Evolutionary conservation across 768 basidiomycete species (phyloP), one percentile per base, ranked within the genome.

Genomic region (Leccinum boreale): DNA sequence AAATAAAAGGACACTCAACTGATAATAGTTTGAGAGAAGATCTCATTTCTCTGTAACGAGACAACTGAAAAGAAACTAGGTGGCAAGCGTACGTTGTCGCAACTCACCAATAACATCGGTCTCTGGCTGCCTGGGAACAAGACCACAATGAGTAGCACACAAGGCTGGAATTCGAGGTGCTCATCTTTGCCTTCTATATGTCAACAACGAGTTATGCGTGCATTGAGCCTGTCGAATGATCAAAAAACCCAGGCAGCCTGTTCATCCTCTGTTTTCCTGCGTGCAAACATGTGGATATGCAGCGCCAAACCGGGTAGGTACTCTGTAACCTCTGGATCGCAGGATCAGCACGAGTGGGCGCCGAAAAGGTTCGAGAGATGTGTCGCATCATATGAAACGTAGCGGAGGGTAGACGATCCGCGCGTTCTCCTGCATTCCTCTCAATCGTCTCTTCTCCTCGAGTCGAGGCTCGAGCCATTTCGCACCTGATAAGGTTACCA

Each of bases 381-480:
- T 9, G 0, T 5, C 10, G 4, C 10, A 19, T 26, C 26, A 26
- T 19, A 52, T 11, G 17, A 53, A 28, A 51, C 88, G 68, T 65
- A 94, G 92, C 50, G 86, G 89, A 45, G 92, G 92, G 67, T 94
- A 93, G 50, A 92, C 87, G 66, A 93, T 92, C 92, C 92, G 93
- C 1, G 89, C 90, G 0, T 90, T 91, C 73, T 94, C 92, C 85
- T 4, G 83, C 86, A 46, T 67, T 68, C 49, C 68, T 68, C 10
- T 88, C 76, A 56, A 83, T 71, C 17, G 58, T 67, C 39, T 82
- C 82, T 65, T 89, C 85, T 61, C 26, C 26, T 26, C 26, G 7
- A 26, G 26, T 26, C 26, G 8, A 26, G 26, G 26, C 26, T 1
- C 26, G n/a, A n/a, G n/a, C n/a, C 26, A 26, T 26, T 26, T 26